Evolutionary conservation across 306 rosid genomes (phyloP).

Genomic region (Sphenostylis stenocarpa): DNA sequence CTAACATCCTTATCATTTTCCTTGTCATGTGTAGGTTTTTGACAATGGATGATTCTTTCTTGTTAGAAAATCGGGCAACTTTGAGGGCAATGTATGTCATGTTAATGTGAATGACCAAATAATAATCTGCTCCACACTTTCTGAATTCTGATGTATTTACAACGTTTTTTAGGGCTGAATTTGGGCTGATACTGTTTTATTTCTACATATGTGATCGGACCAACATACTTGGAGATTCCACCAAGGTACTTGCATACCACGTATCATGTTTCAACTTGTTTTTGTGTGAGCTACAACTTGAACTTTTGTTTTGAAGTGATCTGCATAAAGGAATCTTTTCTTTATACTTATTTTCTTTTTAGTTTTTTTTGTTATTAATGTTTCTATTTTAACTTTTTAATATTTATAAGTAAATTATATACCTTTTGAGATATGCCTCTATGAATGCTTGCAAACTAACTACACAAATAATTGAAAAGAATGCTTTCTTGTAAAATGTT

Average conservation of each 20-base stretch:
- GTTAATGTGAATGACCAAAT: conserved; percentile 16
- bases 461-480: conserved; percentile 2
- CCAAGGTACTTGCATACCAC: conserved; percentile 56
- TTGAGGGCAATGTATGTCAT: conserved; percentile 89
- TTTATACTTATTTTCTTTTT: conserved; percentile 21
- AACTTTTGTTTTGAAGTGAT: conserved; percentile 24
- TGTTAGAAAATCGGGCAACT: conserved; percentile 79
- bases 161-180: conserved; percentile 61
- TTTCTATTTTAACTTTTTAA: conserved; percentile 4
- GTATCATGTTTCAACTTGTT: conserved; percentile 18
- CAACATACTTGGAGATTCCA: conserved; percentile 69
- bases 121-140: conserved; percentile 22
- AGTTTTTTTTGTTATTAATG: conserved; percentile 20
- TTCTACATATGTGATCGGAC: conserved; percentile 94
- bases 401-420: conserved; percentile 5
- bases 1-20: conserved; percentile 34
- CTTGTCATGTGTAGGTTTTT: conserved; percentile 64
- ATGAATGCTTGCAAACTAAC: background rate
- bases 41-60: conserved; percentile 89
- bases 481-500: conserved; percentile 11
- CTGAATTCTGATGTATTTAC: conserved; percentile 22
- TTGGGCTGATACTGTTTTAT: conserved; percentile 83
- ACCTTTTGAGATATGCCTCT: conserved; percentile 25
- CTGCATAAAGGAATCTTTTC: background rate
- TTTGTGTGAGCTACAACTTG: conserved; percentile 14